Percentiles rank a stretch among this genome's conserved stretches.
phyloP scores from a whole-genome alignment of 768 basidiomycete genomes.

The Rhodotorula sphaerocarpa region DNA sequence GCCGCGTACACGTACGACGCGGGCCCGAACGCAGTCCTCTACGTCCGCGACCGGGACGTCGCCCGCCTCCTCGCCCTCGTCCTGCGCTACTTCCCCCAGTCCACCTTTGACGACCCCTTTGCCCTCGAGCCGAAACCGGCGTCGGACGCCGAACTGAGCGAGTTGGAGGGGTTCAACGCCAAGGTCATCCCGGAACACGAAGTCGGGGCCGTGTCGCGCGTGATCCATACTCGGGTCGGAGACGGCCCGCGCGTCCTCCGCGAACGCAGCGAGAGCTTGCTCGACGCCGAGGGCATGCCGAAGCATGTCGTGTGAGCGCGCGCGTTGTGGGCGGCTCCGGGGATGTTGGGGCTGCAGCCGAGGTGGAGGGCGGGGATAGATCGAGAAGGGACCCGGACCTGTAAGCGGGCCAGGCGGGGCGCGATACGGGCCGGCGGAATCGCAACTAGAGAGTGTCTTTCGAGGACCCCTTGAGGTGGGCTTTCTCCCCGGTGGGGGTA shows the following conservation, averaged over 20 bases:
- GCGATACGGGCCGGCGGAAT: too few species aligned
- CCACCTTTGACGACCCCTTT: slow-evolving; percentile 62
- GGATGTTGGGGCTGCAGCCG: too few species aligned
- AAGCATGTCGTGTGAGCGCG: slow-evolving; percentile 35
- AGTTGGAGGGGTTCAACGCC: slow-evolving; percentile 42
- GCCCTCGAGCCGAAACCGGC: neutral
- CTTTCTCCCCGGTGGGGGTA: too few species aligned
- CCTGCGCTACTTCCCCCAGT: slow-evolving; percentile 73
- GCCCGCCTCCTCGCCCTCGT: slow-evolving; percentile 68
- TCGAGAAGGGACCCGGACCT: too few species aligned
- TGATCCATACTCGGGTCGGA: slow-evolving; percentile 88
- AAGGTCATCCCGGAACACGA: slow-evolving; percentile 40
- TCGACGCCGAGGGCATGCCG: slow-evolving; percentile 64
- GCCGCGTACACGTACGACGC: slow-evolving; percentile 99
- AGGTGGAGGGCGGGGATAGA: too few species aligned
- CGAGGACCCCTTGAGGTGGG: too few species aligned
- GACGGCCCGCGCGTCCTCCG: slow-evolving; percentile 70
- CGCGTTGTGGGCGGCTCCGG: too few species aligned
- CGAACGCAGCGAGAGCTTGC: slow-evolving; percentile 53
- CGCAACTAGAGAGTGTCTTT: too few species aligned
- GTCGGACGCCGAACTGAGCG: slow-evolving; percentile 42
- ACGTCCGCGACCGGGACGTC: slow-evolving; percentile 68
- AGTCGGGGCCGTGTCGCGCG: slow-evolving; percentile 69
- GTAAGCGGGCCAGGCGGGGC: too few species aligned
- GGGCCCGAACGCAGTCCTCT: slow-evolving; percentile 97